phyloP scores from a whole-genome alignment of 208 protist species.

The Leptomonas pyrrhocoris region DNA sequence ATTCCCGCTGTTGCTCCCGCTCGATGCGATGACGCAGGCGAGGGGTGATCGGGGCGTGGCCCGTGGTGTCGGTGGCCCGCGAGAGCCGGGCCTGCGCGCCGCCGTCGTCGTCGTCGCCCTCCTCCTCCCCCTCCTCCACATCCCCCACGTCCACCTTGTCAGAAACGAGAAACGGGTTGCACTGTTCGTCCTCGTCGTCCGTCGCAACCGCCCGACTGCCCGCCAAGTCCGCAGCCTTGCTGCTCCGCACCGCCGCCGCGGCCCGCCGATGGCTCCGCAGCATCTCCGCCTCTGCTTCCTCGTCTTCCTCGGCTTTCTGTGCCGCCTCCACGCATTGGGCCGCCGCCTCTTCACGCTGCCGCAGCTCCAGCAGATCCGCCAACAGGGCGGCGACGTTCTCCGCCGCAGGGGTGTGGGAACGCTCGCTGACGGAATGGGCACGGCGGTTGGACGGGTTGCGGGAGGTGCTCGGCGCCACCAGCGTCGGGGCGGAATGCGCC shows the following conservation, averaged over 20 bases:
- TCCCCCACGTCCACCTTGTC: neutral
- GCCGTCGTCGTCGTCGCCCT: conserved; percentile 7
- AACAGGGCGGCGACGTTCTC: conserved; percentile 17
- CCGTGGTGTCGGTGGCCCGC: conserved; percentile 37
- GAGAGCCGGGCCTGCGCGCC: neutral
- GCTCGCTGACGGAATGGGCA: neutral
- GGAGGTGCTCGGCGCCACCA: neutral
- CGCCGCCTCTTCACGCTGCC: conserved; percentile 14
- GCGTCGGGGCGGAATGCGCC: conserved; percentile 5
- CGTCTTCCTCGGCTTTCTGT: neutral
- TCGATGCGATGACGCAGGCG: conserved; percentile 38
- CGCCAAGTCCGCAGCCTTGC: neutral
- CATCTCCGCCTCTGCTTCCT: conserved; percentile 13
- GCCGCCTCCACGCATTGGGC: neutral
- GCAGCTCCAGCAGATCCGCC: conserved; percentile 27
- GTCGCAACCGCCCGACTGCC: neutral
- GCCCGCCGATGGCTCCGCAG: conserved; percentile 13
- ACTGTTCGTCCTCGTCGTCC: neutral
- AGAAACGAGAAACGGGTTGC: neutral
- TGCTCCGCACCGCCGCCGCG: neutral
- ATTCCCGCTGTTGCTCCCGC: conserved; percentile 37
- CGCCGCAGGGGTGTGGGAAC: neutral
- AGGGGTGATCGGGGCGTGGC: conserved; percentile 49
- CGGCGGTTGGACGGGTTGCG: neutral
- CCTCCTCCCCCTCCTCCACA: neutral